These are phyloP conservation scores for Diutina catenulata DNA, from an alignment of 1,139 yeast species.

Conservation along the genomic window DNA sequence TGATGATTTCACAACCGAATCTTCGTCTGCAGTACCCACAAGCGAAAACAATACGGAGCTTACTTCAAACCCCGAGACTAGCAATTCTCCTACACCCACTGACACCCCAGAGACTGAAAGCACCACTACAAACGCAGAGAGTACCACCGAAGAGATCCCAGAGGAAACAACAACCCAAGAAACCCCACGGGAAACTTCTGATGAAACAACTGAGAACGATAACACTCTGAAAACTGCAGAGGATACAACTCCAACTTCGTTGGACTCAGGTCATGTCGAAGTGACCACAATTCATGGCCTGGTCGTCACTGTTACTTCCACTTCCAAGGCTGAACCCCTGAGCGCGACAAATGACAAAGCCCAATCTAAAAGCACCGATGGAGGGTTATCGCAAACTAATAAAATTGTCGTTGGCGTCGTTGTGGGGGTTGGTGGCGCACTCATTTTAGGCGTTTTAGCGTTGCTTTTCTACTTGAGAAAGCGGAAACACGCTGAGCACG, in stretches of 20 bases:
- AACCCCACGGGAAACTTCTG: background rate
- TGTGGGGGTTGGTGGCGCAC: slow-evolving; percentile 38
- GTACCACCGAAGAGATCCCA: background rate
- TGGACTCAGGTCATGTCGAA: background rate
- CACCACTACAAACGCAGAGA: no score
- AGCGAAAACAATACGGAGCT: no score
- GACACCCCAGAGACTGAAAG: no score
- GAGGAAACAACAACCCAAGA: background rate
- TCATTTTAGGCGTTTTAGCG: slow-evolving; percentile 24
- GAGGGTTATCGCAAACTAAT: slow-evolving; percentile 32
- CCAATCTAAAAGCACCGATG: slow-evolving; percentile 9
- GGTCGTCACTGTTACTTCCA: slow-evolving; percentile 4
- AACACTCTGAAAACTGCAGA: background rate
- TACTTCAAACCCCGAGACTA: no score
- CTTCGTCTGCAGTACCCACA: no score
- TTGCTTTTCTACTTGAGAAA: slow-evolving; percentile 25
- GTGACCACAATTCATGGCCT: slow-evolving; percentile 4
- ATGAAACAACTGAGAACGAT: background rate
- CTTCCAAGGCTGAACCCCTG: background rate
- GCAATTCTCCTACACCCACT: no score
- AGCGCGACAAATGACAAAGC: slow-evolving; percentile 6
- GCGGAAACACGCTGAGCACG: slow-evolving; percentile 19
- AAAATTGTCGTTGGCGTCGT: slow-evolving; percentile 39
- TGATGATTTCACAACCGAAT: no score
- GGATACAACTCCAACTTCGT: background rate